These are phyloP conservation scores for Candida tallmaniae DNA, from an alignment of 805 yeast genomes.

Conservation along the genomic window DNA sequence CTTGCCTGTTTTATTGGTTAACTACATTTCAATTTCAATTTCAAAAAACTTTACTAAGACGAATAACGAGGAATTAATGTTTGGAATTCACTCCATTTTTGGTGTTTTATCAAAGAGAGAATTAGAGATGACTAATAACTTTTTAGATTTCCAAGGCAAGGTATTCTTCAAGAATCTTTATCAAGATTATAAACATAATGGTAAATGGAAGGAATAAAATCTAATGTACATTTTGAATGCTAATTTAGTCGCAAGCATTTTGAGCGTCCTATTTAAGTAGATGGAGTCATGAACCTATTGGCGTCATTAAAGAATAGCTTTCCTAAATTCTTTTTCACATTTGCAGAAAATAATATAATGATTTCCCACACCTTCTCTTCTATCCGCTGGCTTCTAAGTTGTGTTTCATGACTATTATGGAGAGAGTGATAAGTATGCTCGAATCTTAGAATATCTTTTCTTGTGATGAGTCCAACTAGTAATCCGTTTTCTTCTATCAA, in stretches of 20 bases:
- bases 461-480: conserved; percentile 71
- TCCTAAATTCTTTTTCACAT: conserved; percentile 22
- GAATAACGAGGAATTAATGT: conserved; percentile 45
- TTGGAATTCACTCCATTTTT: conserved; percentile 59
- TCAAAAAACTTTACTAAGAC: conserved; percentile 42
- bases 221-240: neutral
- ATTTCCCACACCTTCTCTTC: conserved; percentile 36
- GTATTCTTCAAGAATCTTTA: conserved; percentile 63
- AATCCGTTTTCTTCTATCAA: conserved; percentile 59
- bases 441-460: conserved; percentile 75
- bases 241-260: neutral
- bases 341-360: conserved; percentile 17
- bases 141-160: conserved; percentile 67
- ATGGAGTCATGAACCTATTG: conserved; percentile 16
- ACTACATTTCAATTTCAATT: conserved; percentile 54
- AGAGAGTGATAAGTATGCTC: conserved; percentile 33
- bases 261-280: too few relatives aligned
- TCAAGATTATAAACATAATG: conserved; percentile 67
- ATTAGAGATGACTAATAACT: conserved; percentile 54
- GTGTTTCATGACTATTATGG: conserved; percentile 9
- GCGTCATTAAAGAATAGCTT: conserved; percentile 29
- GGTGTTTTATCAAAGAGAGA: conserved; percentile 69
- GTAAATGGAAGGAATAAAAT: conserved; percentile 68
- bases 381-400: conserved; percentile 15
- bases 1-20: conserved; percentile 53